Conservation (phyloP, 768 basidiomycete species). For the Macrolepiota albuminosa region DNA sequence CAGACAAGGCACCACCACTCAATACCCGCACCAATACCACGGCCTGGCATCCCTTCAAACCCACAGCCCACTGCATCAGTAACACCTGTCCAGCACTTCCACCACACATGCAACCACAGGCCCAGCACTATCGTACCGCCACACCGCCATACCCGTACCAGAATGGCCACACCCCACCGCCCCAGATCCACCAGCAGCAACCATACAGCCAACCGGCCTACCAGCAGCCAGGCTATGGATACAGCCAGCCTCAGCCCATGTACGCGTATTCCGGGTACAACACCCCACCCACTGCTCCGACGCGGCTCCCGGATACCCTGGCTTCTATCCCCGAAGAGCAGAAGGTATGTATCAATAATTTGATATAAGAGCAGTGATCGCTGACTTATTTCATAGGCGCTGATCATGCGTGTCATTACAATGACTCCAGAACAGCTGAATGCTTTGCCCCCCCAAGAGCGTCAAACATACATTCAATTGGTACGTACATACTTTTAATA, state of each 20-base stretch:
- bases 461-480: slow-evolving; percentile 76
- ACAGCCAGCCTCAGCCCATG: slow-evolving; percentile 17
- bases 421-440: slow-evolving; percentile 87
- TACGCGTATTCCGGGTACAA: slow-evolving; percentile 9
- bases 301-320: slow-evolving; percentile 44
- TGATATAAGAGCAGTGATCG: background rate
- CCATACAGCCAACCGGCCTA: slow-evolving; percentile 9
- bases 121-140: slow-evolving; percentile 26
- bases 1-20: slow-evolving; percentile 17
- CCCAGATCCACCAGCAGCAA: slow-evolving; percentile 4
- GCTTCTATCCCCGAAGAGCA: slow-evolving; percentile 64
- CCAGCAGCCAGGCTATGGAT: slow-evolving; percentile 14
- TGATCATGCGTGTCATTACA: slow-evolving; percentile 16
- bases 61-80: slow-evolving; percentile 25
- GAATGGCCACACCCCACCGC: slow-evolving; percentile 18
- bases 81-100: slow-evolving; percentile 41
- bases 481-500: slow-evolving; percentile 38
- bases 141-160: slow-evolving; percentile 27
- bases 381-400: slow-evolving; percentile 1
- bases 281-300: slow-evolving; percentile 15
- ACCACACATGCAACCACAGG: slow-evolving; percentile 33
- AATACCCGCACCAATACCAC: slow-evolving; percentile 20
- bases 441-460: slow-evolving; percentile 65
- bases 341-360: slow-evolving; percentile 44
- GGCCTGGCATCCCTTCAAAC: slow-evolving; percentile 17